Base-by-base conservation (phyloP, 257 asterid genomes). In the Coffea eugenioides region DNA sequence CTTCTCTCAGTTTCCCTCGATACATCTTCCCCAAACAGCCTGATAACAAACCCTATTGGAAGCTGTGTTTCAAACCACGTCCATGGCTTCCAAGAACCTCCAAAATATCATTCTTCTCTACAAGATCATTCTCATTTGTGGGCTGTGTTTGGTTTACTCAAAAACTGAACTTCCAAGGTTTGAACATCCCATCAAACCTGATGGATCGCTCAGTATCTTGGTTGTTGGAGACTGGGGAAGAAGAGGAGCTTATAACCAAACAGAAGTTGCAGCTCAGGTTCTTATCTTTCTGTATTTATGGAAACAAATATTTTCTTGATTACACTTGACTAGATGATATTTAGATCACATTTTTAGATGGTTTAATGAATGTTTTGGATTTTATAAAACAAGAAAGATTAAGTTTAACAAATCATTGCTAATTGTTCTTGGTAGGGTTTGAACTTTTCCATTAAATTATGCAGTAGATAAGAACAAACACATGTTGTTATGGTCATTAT, bases 191-290 rank as follows among this genome's bases (percentile, higher is more conserved):
- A 45, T 76, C 9, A 89, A 92, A 76, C 13, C 76, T 34, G 89
- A 87, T 62, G 91, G 88, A 4, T 86, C 92, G 41, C 82, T 92
- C 10, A 76, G 73, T 70, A 76, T 87, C 54, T 41, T 92, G 73
- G 94, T 89, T 43, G 79, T 91, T 77, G 97, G 97, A 83, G 97
- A 92, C 45, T 92, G 97, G 97, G 97, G 97, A 74, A 87, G 96
- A 48, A 86, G 85, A 56, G 96, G 97, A 3, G 5, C 57, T 0
- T 89, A 78, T 69, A 92, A 92, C 66, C 97, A 92, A 70, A 80
- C 97, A 10, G 31, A 66, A 2, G 83, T 92, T 41, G 94, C 96
- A 39, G 18, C 27, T 39, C 97, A 89, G 95, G 95, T 90, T 39
- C 43, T 39, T 39, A 39, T 39, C 5, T 4, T 39, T 39, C 43